Conservation (phyloP, 208 protist species). For the Wallacemonas sp. region DNA sequence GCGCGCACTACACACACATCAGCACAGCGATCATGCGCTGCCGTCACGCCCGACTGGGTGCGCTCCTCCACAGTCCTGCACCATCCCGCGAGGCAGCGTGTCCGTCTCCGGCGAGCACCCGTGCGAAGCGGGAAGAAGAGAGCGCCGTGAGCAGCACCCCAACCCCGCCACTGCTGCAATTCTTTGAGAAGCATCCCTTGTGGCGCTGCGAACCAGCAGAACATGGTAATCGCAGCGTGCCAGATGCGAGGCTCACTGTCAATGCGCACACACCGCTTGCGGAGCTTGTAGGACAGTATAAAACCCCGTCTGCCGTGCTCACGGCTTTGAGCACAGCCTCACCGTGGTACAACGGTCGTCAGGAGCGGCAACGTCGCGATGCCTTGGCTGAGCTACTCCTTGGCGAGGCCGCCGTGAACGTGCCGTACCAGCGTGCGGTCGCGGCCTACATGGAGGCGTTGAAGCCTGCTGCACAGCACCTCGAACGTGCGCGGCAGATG, state of each 20-base stretch:
- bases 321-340: conserved; percentile 15
- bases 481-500: conserved; percentile 34
- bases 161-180: conserved; percentile 2
- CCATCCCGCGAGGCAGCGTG: too few relatives aligned
- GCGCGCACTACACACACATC: conserved; percentile 29
- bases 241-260: too few relatives aligned
- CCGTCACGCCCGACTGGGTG: conserved; percentile 3
- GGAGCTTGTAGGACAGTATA: background rate
- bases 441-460: conserved; percentile 18
- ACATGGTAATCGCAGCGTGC: too few relatives aligned
- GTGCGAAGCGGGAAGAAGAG: background rate
- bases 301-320: background rate
- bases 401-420: conserved; percentile 37
- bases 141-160: background rate
- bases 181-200: conserved; percentile 4
- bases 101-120: too few relatives aligned
- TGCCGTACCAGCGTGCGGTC: conserved; percentile 41
- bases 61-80: background rate
- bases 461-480: conserved; percentile 21
- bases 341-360: conserved; percentile 37
- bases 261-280: too few relatives aligned
- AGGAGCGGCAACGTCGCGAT: conserved; percentile 32
- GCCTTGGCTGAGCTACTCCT: conserved; percentile 22
- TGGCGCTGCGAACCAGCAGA: too few relatives aligned
- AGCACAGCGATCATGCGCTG: conserved; percentile 16